These are phyloP conservation scores for Nepenthes gracilis DNA, from an alignment of 148 eudicot genomes.

Conservation along the genomic window DNA sequence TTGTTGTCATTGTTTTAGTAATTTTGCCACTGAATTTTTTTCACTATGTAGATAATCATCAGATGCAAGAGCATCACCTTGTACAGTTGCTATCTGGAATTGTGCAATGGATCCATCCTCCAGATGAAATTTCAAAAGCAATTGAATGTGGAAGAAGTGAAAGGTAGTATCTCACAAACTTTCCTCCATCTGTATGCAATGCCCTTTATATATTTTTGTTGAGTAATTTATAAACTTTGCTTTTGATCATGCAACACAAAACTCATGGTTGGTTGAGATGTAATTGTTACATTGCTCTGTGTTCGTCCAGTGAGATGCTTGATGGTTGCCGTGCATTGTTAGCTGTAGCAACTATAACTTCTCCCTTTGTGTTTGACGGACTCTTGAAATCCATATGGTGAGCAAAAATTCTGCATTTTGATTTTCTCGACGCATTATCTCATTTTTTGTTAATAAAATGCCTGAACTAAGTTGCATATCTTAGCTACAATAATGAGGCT, in stretches of 20 bases:
- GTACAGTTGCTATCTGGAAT: constrained; percentile 68
- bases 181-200: constrained; percentile 2
- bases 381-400: constrained; percentile 79
- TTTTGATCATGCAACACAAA: neutral
- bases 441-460: neutral
- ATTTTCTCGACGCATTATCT: neutral
- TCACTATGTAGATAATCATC: constrained; percentile 39
- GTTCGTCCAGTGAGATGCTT: constrained; percentile 73
- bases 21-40: constrained; percentile 3
- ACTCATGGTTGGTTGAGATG: neutral
- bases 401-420: constrained; percentile 9
- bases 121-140: constrained; percentile 55
- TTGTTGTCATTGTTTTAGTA: neutral
- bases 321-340: constrained; percentile 97
- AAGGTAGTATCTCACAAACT: constrained; percentile 35
- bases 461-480: neutral
- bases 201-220: neutral
- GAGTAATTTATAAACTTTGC: neutral
- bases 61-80: constrained; percentile 72
- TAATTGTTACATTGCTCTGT: neutral
- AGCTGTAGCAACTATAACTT: constrained; percentile 69
- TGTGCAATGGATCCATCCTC: constrained; percentile 81
- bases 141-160: constrained; percentile 84
- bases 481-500: neutral
- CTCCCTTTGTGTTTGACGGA: constrained; percentile 60